Base-by-base conservation (phyloP, 2,329 filamentous ascomycete genomes). In the Penicillium vulpinum region DNA sequence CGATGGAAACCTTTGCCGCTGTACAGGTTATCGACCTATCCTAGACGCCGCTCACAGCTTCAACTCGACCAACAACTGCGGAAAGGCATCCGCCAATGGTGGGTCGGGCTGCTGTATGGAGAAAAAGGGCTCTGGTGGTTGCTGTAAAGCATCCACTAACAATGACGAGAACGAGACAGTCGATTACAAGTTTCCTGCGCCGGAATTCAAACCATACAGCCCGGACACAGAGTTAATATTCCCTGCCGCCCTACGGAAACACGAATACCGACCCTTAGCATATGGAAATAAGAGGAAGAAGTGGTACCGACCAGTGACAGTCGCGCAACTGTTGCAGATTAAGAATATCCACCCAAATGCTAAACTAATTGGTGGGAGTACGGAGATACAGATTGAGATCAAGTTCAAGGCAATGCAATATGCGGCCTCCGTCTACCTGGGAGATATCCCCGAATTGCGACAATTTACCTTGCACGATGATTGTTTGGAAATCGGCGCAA, bases 351-450 rank as follows among this genome's bases (percentile, higher is more conserved):
- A 91, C 64, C 93, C 93, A 0, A 86, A 88, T 26, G 91, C 93
- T 5, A 99, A 97, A 75, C 86, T 99, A 59, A 96, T 99, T 59
- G 93, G 92, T 48, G 94, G 94, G 59, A 96, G 92, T 72, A 96
- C 92, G 2, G 94, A 99, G 75, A 97, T 93, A 0, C 94, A 97
- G 75, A 97, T 99, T 59, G 94, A 99, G 76, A 90, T 95, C 77
- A 97, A 96, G 76, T 97, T 99, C 83, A 97, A 97, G 78, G 91
- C 88, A 1, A 85, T 96, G 80, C 85, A 92, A 66, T 97, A 97
- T 71, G 88, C 88, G 4, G 86, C 90, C 1, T 97, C 92, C 0
- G 90, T 99, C 0, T 97, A 89, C 64, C 90, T 97, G 10, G 92
- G 93, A 11, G 94, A 99, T 68, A 96, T 99, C 57, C 80, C 90